Base-by-base conservation (phyloP, 805 yeast species). In the Lipomyces yamanashiensis region DNA sequence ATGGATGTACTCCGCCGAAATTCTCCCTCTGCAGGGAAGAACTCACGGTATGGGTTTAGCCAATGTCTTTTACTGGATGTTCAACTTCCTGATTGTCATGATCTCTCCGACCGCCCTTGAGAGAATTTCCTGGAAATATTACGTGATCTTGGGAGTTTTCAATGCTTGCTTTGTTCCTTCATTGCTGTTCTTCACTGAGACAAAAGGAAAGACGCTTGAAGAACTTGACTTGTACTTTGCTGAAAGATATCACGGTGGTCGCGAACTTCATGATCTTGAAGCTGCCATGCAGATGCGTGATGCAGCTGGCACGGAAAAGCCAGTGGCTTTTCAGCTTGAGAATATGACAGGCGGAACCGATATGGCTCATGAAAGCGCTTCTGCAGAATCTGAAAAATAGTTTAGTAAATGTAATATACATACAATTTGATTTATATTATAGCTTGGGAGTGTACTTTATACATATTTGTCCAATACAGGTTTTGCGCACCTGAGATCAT, bases 181-280 rank as follows among this genome's bases (percentile, higher is more conserved):
- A 69, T 72, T 67, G 52, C 80, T 71, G 67, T 82, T 82, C 70
- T 83, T 80, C 78, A 89, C 88, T 40, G 90, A 86, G 71, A 86
- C 90, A 21, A 83, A 80, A 67, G 87, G 87, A 33, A 79, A 80
- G 73, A 78, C 86, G 61, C 79, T 85, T 75, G 89, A 85, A 74
- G 86, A 84, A 72, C 82, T 85, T 70, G 75, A 77, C 34, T 13
- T 57, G 7, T 49, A 57, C 61, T 57, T 57, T 57, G 61, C 61
- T 40, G 55, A 57, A 36, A 19, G 49, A 15, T 57, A 57, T 57
- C 61, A 57, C 33, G 61, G 61, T 4, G 61, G 61, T 5, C 61
- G 55, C 15, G 61, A 57, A 34, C 61, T 57, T 12, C 61, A 50
- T 44, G 61, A 57, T 41, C 54, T 57, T 19, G 61, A 57, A 39